Conservation (phyloP, 129 eudicot genomes). For the Flaveria trinervia region DNA sequence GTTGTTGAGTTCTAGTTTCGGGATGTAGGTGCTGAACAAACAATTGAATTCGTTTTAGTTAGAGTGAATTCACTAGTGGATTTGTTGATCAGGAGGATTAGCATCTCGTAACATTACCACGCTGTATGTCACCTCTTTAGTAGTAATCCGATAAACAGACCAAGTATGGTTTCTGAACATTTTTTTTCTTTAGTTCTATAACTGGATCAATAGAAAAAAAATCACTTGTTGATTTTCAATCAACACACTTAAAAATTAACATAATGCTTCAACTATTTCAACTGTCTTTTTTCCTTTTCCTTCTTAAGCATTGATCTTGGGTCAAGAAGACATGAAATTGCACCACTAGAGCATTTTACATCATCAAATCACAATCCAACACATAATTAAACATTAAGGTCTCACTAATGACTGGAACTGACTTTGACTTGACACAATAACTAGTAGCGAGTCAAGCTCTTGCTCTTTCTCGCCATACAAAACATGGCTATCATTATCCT, state of each 20-base stretch:
- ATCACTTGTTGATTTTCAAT: no score
- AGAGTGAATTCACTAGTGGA: no score
- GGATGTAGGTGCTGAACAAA: no score
- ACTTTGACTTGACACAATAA: constrained; percentile 9
- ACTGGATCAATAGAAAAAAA: no score
- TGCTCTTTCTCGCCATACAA: neutral
- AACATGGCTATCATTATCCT: neutral
- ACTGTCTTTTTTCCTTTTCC: neutral
- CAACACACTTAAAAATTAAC: neutral
- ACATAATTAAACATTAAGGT: constrained; percentile 1
- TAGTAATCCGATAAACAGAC: no score
- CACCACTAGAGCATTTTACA: neutral
- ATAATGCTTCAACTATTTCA: neutral
- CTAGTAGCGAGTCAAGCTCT: constrained; percentile 6
- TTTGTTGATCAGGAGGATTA: no score
- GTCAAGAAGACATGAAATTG: neutral
- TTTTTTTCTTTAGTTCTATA: no score
- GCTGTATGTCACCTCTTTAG: no score
- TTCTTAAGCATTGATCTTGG: neutral
- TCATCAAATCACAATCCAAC: neutral
- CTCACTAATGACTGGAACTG: constrained; percentile 4
- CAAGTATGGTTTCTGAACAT: no score
- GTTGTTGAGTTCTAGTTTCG: no score
- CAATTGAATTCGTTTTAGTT: no score
- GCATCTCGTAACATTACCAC: no score